A percentile compares a stretch with the other conserved stretches of the same genome.
Evolutionary conservation across 1,139 yeast species (phyloP).

Genomic region (Candida labiduridarum): DNA sequence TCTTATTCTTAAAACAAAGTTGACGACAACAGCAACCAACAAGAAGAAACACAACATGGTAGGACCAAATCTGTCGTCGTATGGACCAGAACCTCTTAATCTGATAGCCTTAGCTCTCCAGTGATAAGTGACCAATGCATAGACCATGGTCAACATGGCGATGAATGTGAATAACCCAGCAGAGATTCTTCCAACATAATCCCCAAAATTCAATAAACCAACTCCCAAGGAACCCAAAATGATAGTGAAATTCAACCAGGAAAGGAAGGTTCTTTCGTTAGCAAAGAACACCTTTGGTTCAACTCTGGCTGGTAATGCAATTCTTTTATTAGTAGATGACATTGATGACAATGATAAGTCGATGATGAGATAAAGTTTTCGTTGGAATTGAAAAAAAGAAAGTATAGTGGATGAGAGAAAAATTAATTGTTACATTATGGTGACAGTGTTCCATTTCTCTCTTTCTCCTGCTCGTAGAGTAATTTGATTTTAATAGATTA

Average conservation of each 20-base stretch:
- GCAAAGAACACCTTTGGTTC: conserved; percentile 99
- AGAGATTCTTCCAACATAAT: conserved; percentile 84
- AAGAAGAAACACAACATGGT: conserved; percentile 96
- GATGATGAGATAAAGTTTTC: background rate
- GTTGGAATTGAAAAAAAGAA: background rate
- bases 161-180: conserved; percentile 92
- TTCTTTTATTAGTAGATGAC: conserved; percentile 62
- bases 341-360: conserved; percentile 12
- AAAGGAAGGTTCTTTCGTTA: conserved; percentile 95
- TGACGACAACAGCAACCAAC: conserved; percentile 88
- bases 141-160: conserved; percentile 97
- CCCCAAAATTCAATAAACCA: conserved; percentile 95
- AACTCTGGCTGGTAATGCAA: conserved; percentile 95
- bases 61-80: conserved; percentile 98
- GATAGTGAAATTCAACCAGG: conserved; percentile 98
- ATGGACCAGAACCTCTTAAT: conserved; percentile 96
- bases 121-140: conserved; percentile 93
- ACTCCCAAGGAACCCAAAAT: conserved; percentile 95
- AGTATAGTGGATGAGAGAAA: background rate
- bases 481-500: too few relatives aligned
- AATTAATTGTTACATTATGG: conserved; percentile 1
- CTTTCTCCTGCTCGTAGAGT: background rate
- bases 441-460: background rate
- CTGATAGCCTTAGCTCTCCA: conserved; percentile 99
- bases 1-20: conserved; percentile 82